Evolutionary conservation across 2,329 filamentous ascomycete genomes (phyloP), one percentile per base, ranked within the genome.

Genomic region (Fusarium kyushuense): DNA sequence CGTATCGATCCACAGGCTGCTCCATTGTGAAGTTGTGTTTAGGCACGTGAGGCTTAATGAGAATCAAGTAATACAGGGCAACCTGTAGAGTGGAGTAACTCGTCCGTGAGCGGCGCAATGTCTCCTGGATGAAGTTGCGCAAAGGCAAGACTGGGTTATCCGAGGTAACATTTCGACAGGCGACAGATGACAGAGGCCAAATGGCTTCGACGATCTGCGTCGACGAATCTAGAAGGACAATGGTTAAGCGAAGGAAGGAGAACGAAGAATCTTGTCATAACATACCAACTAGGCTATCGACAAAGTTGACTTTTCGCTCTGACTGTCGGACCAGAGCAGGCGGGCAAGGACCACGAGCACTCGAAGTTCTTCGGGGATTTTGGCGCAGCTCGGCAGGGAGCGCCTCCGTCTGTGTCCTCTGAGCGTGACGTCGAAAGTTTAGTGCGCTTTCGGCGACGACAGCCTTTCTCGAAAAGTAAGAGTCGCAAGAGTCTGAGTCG

Each of bases 81-180:
- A 99, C 96, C 81, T 98, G 96, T 55, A 99, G 84, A 30, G 96
- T 99, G 61, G 95, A 98, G 82, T 97, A 99, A 82, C 94, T 97
- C 42, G 96, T 97, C 75, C 95, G 90, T 63, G 96, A 99, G 74
- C 96, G 90, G 73, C 94, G 92, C 70, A 99, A 85, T 21, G 96
- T 98, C 84, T 98, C 96, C 81, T 98, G 94, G 74, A 99, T 98
- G 78, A 98, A 99, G 54, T 92, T 97, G 72, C 94, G 92, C 74
- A 99, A 85, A 62, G 95, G 94, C 70, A 99, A 84, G 64, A 97
- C 92, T 53, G 91, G 89, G 77, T 92, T 93, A 76, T 86, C 86
- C 62, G 88, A 90, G 68, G 87, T 83, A 76, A 95, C 92, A 73
- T 86, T 90, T 74, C 90, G 89, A 79, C 92, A 92, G 59, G 91